Evolutionary conservation across 768 basidiomycete genomes (phyloP), one percentile per base, ranked within the genome.

Genomic region (Tricholoma sp.): DNA sequence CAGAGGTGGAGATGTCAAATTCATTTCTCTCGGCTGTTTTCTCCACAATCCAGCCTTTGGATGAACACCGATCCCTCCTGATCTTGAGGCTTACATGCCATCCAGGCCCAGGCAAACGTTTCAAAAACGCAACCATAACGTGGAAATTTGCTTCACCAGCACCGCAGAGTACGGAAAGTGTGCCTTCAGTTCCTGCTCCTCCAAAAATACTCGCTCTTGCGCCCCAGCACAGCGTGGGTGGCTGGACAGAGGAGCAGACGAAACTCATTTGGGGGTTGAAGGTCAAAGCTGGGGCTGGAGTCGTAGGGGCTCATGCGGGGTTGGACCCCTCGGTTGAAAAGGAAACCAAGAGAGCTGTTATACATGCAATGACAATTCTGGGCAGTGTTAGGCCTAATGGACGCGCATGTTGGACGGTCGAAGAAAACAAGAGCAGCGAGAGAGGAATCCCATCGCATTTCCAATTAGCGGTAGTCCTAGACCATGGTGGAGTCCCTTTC

Each of bases 231-330:
- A 62, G 61, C 37, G 57, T 61, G 36, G 65, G 65, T 15, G 65
- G 63, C 24, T 64, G 65, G 65, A 63, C 65, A 15, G 61, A 64
- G 52, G 65, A 66, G 49, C 63, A 64, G 55, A 59, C 65, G 2
- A 60, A 47, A 32, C 56, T 66, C 12, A 44, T 62, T 7, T 66
- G 65, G 65, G 53, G 59, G 6, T 34, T 64, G 24, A 52, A 57
- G 6, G 33, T 56, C 9, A 61, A 59, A 0, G 55, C 54, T 4
- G 50, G 60, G 44, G 52, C 52, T 39, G 58, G 60, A 8, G 34
- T 57, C 7, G 42, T 51, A 32, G 57, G 50, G 10, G 60, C n/a
- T 15, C 62, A 61, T 8, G 60, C 53, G 9, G 60, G 52, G 11
- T 52, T 64, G 13, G 59, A 60, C 32, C 60, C 63, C 18, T 60